Conservation (phyloP, 805 yeast genomes). For the Pichia thaimueangensis region DNA sequence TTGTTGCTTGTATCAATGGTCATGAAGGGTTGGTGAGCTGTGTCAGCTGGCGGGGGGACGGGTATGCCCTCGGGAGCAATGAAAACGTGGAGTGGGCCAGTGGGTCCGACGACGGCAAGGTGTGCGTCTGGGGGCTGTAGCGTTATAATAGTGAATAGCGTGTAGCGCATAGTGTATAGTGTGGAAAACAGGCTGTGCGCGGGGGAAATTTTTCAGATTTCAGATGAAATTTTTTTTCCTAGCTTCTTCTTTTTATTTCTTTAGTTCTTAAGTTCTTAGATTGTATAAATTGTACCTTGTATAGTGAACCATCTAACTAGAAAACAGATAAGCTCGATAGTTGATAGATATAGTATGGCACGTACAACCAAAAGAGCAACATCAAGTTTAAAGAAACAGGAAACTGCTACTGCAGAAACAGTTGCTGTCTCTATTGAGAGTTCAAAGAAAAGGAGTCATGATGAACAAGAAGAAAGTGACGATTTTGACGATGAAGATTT, state of each 20-base stretch:
- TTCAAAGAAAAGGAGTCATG: conserved; percentile 17
- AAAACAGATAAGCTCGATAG: too few relatives aligned
- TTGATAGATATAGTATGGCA: too few relatives aligned
- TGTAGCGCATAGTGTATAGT: too few relatives aligned
- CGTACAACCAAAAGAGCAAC: neutral
- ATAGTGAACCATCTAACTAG: too few relatives aligned
- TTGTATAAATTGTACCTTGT: too few relatives aligned
- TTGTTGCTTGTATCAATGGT: conserved; percentile 10
- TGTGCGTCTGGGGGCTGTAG: conserved; percentile 12
- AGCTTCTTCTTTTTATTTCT: too few relatives aligned
- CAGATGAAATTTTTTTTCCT: neutral
- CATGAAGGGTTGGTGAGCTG: conserved; percentile 14
- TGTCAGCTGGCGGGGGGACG: conserved; percentile 12
- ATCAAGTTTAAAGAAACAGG: neutral
- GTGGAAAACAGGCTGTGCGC: too few relatives aligned
- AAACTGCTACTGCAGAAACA: neutral
- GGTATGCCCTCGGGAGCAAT: neutral
- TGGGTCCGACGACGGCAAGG: conserved; percentile 14
- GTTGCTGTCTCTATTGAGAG: conserved; percentile 16
- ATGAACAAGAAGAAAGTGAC: conserved; percentile 18
- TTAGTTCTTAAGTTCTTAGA: too few relatives aligned
- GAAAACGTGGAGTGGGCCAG: conserved; percentile 14
- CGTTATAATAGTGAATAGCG: too few relatives aligned
- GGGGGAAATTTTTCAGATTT: too few relatives aligned
- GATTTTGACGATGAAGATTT: conserved; percentile 21